phyloP scores from a whole-genome alignment of 78 protist genomes.

The slime mould (Dictyostelium discoideum) region dicty_2.7 NC_007089.4:409501-410000 shows the following conservation, averaged over 20 bases:
- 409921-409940: neutral
- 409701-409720: neutral
- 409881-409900: neutral
- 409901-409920: neutral
- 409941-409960: neutral
- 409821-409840: neutral
- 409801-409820: neutral
- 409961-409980: neutral
- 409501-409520: neutral
- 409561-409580: neutral
- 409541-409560: neutral
- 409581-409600: neutral
- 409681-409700: neutral
- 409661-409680: neutral
- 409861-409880: neutral
- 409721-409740: neutral
- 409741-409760: neutral
- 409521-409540: neutral
- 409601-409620: neutral
- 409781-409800: neutral
- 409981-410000: neutral
- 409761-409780: neutral
- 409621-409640: neutral
- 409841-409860: neutral
- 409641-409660: neutral